Evolutionary conservation across 768 basidiomycete species (phyloP), one percentile per base, ranked within the genome.

Genomic region (Kwoniella sp.): DNA sequence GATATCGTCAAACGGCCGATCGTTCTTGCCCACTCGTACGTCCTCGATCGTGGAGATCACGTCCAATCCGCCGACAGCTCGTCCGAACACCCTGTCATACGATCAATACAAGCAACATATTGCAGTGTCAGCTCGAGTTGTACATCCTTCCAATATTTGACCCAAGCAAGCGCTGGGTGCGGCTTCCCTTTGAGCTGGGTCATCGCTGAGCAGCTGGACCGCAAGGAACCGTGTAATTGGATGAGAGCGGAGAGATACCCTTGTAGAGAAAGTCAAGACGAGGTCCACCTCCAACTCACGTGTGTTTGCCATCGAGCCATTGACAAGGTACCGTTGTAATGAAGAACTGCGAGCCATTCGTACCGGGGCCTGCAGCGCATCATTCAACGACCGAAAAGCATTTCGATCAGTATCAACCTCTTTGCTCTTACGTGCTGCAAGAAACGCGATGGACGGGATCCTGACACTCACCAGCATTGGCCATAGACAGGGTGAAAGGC

Each of bases 281-380:
- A 41, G 2, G 52, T 54, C 31, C 38, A 38, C 50, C 28, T 38
- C 29, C 13, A 12, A 74, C 82, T 67, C 58, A 82, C 81, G 81
- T 81, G 69, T 83, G 82, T 70, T 83, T 83, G 67, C 78, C 77
- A 58, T 96, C 92, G 67, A 95, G 82, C 92, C 92, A 95, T 7
- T 93, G 91, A 8, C 91, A 92, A 7, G 93, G 89, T 1, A 89
- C 93, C 4, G 93, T 96, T 8, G 94, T 97, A 78, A 98, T 92
- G 83, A 97, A 99, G 84, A 97, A 99, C 77, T 99, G 95, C 1
- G 91, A 93, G 0, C 93, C 95, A 77, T 97, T 97, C 37, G 94
- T 96, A 51, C 82, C 83, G 7, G 91, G 88, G 3, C 93, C 94
- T 4, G 90, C 91, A 9, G 34, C 34, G 34, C 34, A 45, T 45